A percentile compares a stretch with the other conserved stretches of the same genome.
These are phyloP conservation scores for Nakaseomyces kungkrabaensis DNA, from an alignment of 1,139 yeast genomes.

Conservation along the genomic window DNA sequence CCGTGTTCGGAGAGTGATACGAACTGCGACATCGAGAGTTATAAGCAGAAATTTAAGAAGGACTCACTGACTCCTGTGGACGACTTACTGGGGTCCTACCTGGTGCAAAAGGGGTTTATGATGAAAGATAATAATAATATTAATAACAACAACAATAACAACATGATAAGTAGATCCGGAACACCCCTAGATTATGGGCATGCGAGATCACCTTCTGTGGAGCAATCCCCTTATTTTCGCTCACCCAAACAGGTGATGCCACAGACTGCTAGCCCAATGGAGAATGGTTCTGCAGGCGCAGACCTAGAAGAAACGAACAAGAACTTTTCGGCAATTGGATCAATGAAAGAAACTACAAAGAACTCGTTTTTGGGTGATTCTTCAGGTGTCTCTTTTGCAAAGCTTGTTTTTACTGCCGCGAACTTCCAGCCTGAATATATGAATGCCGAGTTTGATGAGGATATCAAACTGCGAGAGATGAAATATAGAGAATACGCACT, in stretches of 20 bases:
- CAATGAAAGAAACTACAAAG: constrained; percentile 26
- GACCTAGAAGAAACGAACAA: constrained; percentile 20
- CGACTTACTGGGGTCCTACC: constrained; percentile 15
- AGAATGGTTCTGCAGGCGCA: constrained; percentile 6
- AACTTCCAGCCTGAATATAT: constrained; percentile 39
- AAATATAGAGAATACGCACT: constrained; percentile 15
- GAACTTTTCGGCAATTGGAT: constrained; percentile 15
- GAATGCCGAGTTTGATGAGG: constrained; percentile 16
- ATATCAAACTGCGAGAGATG: constrained; percentile 17
- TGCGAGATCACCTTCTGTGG: constrained; percentile 1
- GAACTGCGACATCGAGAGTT: constrained; percentile 16
- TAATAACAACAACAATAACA: not conserved
- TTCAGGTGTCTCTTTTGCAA: constrained; percentile 63
- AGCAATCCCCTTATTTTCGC: constrained; percentile 3
- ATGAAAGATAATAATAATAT: constrained; percentile 8
- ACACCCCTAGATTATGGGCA: not conserved
- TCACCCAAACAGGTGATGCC: constrained; percentile 6
- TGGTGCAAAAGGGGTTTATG: constrained; percentile 19
- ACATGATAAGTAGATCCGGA: not conserved
- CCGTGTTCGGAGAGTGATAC: constrained; percentile 21
- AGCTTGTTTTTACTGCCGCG: constrained; percentile 66
- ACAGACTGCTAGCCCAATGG: constrained; percentile 8
- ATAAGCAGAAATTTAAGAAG: constrained; percentile 14
- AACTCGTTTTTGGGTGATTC: constrained; percentile 43
- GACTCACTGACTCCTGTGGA: constrained; percentile 14